Base-by-base conservation (phyloP, 1,284 basidiomycete species). In the Ganoderma boninense region DNA sequence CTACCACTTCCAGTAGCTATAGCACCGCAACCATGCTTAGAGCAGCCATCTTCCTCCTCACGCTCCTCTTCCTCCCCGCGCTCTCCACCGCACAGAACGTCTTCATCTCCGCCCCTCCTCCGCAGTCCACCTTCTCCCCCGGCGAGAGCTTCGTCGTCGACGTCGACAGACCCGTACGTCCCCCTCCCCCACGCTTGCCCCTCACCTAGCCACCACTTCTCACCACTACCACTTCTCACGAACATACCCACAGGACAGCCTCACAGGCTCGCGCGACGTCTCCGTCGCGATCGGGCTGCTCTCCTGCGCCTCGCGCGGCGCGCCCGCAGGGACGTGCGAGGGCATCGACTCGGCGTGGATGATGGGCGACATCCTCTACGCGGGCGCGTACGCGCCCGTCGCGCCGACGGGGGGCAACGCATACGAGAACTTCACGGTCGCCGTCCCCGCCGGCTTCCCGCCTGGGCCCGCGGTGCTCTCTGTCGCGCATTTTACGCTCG, bases 341-440 rank as follows among this genome's bases (percentile, higher is more conserved):
- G 72, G 74, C n/a, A 49, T 73, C 11, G 67, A 82, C 62, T 73
- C 77, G 1, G 66, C 73, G 5, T 69, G 82, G 20, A 71, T 73
- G 5, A 71, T 89, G 18, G 87, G 86, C 0, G 73, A 62, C 4
- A 69, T 85, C 60, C 79, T 89, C n/a, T 88, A 86, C 75, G 78
- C 79, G 18, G 87, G 88, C 4, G 69, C 76, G 0, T 90, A 82
- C 75, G 71, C 79, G n/a, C 87, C 87, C 0, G 62, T 81, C 65
- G 26, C n/a, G 14, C 77, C 79, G 69, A 78, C 77, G 20, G 68
- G 73, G 10, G 65, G 60, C 10, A 35, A 26, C 16, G 40, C 61
- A 44, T 38, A 54, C 49, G 67, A 75, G 68, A 76, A 75, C 71
- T 74, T 69, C 68, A 76, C 75, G 0, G 74, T 76, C 11, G 40